phyloP scores from a whole-genome alignment of 495 filamentous ascomycete genomes.

The Terfezia boudieri region DNA sequence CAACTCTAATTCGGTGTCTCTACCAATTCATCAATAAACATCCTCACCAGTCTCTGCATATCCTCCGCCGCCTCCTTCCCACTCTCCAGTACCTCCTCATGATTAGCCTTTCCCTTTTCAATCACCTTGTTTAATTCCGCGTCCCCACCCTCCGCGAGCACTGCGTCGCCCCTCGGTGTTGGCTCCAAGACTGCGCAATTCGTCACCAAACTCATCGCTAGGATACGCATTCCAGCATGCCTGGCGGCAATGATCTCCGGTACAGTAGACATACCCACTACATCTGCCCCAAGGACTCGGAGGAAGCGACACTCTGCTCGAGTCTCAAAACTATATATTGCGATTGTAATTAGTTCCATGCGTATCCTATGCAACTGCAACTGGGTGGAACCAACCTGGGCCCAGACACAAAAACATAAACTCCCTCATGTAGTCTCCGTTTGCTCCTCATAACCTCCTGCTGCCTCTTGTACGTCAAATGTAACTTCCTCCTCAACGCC shows the following conservation, averaged over 20 bases:
- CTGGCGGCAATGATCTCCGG: conserved; percentile 55
- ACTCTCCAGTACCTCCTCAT: conserved; percentile 49
- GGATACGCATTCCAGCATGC: conserved; percentile 44
- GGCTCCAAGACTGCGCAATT: conserved; percentile 46
- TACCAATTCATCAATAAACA: conserved; percentile 15
- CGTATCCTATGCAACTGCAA: conserved; percentile 6
- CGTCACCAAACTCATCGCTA: conserved; percentile 57
- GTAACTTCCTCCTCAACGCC: conserved; percentile 35
- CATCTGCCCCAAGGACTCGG: conserved; percentile 39
- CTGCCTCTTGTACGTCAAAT: conserved; percentile 36
- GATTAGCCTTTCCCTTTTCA: conserved; percentile 42
- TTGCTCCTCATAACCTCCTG: conserved; percentile 4
- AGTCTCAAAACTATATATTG: conserved; percentile 36
- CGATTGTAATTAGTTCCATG: conserved; percentile 10
- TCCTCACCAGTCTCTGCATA: conserved; percentile 35
- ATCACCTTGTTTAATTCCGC: conserved; percentile 33
- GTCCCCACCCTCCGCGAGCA: conserved; percentile 20
- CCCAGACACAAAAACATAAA: conserved; percentile 53
- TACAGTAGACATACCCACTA: conserved; percentile 62
- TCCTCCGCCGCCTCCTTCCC: conserved; percentile 39
- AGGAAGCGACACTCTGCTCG: conserved; percentile 59
- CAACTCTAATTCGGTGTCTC: no score
- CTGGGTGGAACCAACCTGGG: conserved; percentile 28
- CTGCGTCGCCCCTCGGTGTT: conserved; percentile 36
- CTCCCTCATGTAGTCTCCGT: conserved; percentile 40